A percentile compares a stretch with the other conserved stretches of the same genome.
Evolutionary conservation across 2,329 filamentous ascomycete species (phyloP).

Genomic region (Claviceps spartinae): DNA sequence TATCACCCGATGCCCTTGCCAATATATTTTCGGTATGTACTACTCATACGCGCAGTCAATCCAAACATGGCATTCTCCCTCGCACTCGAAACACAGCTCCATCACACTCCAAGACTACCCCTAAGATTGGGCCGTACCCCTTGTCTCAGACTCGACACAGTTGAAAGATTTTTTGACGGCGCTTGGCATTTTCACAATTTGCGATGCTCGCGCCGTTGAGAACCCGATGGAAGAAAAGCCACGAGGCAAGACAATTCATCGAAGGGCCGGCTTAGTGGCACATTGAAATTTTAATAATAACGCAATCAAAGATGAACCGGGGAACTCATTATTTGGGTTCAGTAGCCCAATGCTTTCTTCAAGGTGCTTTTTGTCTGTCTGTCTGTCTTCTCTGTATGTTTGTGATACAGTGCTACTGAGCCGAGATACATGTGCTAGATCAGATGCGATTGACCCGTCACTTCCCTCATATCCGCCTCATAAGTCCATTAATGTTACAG

Average conservation of each 20-base stretch:
- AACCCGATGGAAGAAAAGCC: neutral
- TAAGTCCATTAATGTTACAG: neutral
- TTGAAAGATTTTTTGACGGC: neutral
- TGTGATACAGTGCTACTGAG: slow-evolving; percentile 1
- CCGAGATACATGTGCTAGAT: neutral
- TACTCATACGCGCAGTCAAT: neutral
- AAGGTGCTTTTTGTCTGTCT: neutral
- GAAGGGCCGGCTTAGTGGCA: neutral
- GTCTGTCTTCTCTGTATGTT: neutral
- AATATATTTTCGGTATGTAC: too few species aligned
- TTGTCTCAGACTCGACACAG: neutral
- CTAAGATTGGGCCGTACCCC: neutral
- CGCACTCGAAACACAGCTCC: neutral
- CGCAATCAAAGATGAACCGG: neutral
- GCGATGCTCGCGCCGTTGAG: neutral
- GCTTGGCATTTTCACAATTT: neutral
- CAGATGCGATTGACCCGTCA: neutral
- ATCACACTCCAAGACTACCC: neutral
- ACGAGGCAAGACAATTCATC: neutral
- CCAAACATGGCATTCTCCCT: neutral
- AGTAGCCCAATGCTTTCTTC: neutral
- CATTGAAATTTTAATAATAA: neutral
- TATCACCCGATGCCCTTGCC: too few species aligned
- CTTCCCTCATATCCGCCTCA: neutral
- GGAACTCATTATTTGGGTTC: neutral